Base-by-base conservation (phyloP, 768 basidiomycete species). In the Xanthoconium purpureum region DNA sequence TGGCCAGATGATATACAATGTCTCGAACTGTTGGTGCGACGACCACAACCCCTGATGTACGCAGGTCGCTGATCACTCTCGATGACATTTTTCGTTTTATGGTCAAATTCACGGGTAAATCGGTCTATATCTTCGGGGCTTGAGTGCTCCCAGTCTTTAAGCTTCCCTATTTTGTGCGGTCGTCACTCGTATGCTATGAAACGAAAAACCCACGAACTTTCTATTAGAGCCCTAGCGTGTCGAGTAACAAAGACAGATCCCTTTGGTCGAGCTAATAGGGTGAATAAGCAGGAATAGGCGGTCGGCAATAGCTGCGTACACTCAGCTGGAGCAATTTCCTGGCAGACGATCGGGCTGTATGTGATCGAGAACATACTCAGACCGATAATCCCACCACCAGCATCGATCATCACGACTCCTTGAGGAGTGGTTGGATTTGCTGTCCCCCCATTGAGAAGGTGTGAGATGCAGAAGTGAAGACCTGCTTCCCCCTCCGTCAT, bases 1-100 rank as follows among this genome's bases (percentile, higher is more conserved):
- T 44, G 52, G 17, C 61, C 61, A 17, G 15, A 47, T 5, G 3
- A 0, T 1, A 62, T 62, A 29, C 32, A 29, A 15, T 54, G 50
- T 18, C 39, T 18, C 15, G n/a, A 0, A 10, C 32, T 54, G 5
- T 3, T 56, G 24, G 9, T 20, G 4, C 48, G 36, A 32, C 39
- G n/a, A 10, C 39, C 39, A 8, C n/a, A 17, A 40, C 20, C 18
- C 9, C 9, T 40, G 39, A 40, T 18, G 13, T 56, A 57, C 1
- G 32, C 54, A 6, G 55, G 46, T 15, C 59, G 28, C 29, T 52
- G 15, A 12, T 35, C 33, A 35, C 12, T 35, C 6, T 35, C 33
- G 3, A 40, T 40, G 18, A 40, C 3, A 3, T 3, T 17, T 17
- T 40, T 40, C 9, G 39, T 40, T 9, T 15, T 10, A 6, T 40